These are phyloP conservation scores for Torrubiella hemipterigena DNA, from an alignment of 2,329 filamentous ascomycete species.

Conservation along the genomic window DNA sequence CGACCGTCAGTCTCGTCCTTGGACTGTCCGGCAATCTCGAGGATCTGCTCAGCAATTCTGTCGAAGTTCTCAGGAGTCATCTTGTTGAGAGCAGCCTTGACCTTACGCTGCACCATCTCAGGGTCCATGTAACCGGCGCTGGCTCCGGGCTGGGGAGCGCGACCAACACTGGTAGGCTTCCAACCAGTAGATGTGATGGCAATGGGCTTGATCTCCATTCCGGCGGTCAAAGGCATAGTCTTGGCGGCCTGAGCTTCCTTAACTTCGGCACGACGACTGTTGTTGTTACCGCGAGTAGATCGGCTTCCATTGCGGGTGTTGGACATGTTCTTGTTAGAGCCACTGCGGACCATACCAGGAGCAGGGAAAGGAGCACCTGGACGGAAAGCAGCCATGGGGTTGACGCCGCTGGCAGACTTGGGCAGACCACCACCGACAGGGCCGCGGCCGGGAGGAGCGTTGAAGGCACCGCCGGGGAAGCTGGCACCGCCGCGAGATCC, in stretches of 20 bases:
- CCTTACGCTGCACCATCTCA: conserved; percentile 93
- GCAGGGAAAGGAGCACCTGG: conserved; percentile 49
- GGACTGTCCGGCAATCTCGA: conserved; percentile 85
- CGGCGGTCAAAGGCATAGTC: conserved; percentile 83
- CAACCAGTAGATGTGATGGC: conserved; percentile 63
- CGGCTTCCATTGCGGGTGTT: conserved; percentile 57
- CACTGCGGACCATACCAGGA: conserved; percentile 52
- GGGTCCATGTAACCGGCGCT: conserved; percentile 60
- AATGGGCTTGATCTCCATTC: conserved; percentile 72
- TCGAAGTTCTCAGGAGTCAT: conserved; percentile 99
- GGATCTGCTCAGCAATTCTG: conserved; percentile 85
- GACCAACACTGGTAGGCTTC: conserved; percentile 68
- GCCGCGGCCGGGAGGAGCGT: conserved; percentile 36
- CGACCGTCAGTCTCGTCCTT: conserved; percentile 92
- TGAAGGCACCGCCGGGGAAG: conserved; percentile 62
- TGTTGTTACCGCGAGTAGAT: conserved; percentile 49
- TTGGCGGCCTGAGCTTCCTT: conserved; percentile 64
- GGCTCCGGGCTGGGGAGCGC: conserved; percentile 24
- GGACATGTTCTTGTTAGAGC: conserved; percentile 44
- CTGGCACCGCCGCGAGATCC: conserved; percentile 39
- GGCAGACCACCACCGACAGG: conserved; percentile 59
- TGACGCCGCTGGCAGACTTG: conserved; percentile 45
- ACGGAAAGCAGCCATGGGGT: conserved; percentile 24
- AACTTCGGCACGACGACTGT: conserved; percentile 49
- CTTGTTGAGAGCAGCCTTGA: conserved; percentile 97